These are phyloP conservation scores for Mortierella sp. DNA, from an alignment of 371 early-diverging fungal genomes.

Conservation along the genomic window DNA sequence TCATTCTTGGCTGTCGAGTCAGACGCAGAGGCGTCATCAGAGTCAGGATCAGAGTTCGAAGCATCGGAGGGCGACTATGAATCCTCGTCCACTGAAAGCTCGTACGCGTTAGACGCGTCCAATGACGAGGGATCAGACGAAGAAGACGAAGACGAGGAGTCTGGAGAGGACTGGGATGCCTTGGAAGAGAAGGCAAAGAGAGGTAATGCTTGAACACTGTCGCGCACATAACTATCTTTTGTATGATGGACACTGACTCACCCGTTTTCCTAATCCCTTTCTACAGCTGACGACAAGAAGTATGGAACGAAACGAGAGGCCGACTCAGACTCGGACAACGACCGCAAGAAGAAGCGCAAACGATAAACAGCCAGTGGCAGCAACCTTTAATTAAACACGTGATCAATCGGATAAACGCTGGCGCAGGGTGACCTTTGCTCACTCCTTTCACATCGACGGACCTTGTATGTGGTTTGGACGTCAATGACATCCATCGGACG, in stretches of 20 bases:
- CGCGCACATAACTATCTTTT: neutral
- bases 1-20: constrained; percentile 82
- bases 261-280: neutral
- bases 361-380: constrained; percentile 20
- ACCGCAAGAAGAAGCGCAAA: constrained; percentile 55
- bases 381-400: neutral
- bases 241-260: neutral
- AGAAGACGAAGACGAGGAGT: constrained; percentile 47
- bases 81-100: constrained; percentile 77
- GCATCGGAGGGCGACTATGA: constrained; percentile 57
- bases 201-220: constrained; percentile 47
- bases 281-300: constrained; percentile 69
- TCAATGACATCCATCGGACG: neutral
- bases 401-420: neutral
- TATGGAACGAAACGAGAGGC: constrained; percentile 55
- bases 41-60: constrained; percentile 72
- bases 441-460: constrained; percentile 32
- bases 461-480: constrained; percentile 22
- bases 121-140: constrained; percentile 62
- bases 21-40: constrained; percentile 70
- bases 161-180: constrained; percentile 79
- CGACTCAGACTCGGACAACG: constrained; percentile 59
- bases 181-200: constrained; percentile 81
- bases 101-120: constrained; percentile 73
- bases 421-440: neutral